Conservation (phyloP, 495 filamentous ascomycete species). For the Aspergillus olivimuriae region DNA sequence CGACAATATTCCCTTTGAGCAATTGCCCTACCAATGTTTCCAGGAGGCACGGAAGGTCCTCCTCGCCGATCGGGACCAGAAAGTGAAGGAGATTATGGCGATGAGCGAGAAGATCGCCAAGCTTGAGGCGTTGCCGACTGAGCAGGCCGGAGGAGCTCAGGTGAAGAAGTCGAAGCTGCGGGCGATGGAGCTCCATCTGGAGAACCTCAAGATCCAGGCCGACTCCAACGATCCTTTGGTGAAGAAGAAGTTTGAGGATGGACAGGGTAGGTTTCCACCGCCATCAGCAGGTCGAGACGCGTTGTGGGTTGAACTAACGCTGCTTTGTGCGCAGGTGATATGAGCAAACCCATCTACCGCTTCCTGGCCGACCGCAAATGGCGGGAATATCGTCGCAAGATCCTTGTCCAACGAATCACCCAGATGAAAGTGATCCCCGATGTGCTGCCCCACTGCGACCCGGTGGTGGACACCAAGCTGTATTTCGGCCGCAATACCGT, state of each 20-base stretch:
- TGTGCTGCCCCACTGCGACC: constrained; percentile 77
- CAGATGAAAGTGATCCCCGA: constrained; percentile 92
- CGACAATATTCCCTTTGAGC: constrained; percentile 75
- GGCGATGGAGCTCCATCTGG: constrained; percentile 68
- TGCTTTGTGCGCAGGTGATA: constrained; percentile 57
- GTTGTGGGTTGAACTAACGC: background rate
- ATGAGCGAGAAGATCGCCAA: constrained; percentile 53
- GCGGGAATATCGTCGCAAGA: constrained; percentile 66
- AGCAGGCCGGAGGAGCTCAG: constrained; percentile 52
- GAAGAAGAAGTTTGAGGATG: constrained; percentile 93
- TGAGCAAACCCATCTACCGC: constrained; percentile 95
- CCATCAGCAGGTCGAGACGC: background rate
- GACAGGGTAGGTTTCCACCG: constrained; percentile 56
- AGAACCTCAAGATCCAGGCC: constrained; percentile 77
- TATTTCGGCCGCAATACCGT: constrained; percentile 64
- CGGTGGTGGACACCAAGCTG: constrained; percentile 68
- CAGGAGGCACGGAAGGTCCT: constrained; percentile 88
- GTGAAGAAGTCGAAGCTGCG: constrained; percentile 57
- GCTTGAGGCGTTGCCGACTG: constrained; percentile 52
- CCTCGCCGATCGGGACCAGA: constrained; percentile 72
- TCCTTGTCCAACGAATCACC: constrained; percentile 79
- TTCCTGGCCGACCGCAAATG: constrained; percentile 82
- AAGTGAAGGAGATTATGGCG: constrained; percentile 57
- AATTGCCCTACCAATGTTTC: constrained; percentile 93
- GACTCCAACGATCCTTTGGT: constrained; percentile 95